Evolutionary conservation across 2,329 filamentous ascomycete species (phyloP), one percentile per base, ranked within the genome.

Genomic region (Pseudocercospora macadamiae): DNA sequence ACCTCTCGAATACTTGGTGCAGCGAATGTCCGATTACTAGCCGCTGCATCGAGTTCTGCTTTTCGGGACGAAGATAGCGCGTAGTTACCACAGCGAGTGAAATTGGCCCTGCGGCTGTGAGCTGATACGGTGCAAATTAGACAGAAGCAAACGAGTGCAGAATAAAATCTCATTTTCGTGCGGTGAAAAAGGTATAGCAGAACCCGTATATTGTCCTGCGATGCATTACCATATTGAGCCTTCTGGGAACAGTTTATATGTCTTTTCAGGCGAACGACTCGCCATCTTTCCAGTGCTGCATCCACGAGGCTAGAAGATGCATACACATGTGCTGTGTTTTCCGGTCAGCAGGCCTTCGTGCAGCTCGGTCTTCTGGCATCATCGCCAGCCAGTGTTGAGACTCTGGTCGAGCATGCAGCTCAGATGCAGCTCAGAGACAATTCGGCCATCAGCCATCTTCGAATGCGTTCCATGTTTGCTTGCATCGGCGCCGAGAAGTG

Each of bases 11-110:
- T 26, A n/a, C 48, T 49, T 23, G 37, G 9, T 6, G 47, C 39
- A 16, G 36, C 47, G 56, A 32, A 54, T 12, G 51, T 59, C 25
- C 51, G 36, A 7, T 59, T 52, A 42, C 30, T 45, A n/a, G 49
- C 28, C 10, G 53, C 42, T 2, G 16, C 36, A 37, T 59, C 56
- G 12, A 59, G 44, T 21, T 32, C 25, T 30, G 47, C 47, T 49
- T 49, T 49, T n/a, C 32, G 47, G 1, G 26, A 49, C 7, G 47
- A 32, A 3, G 47, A 49, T 19, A 49, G 47, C 3, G 14, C 47
- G 28, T 30, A 30, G n/a, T 19, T 19, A 3, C 47, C 47, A 21
- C 47, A 49, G 26, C 47, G 47, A 9, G 26, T 49, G 14, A 47
- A 25, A 21, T 26, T 47, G 8, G 19, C 8, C 8, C 12, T 12